Percentiles rank a stretch among this genome's conserved stretches.
phyloP scores from a whole-genome alignment of 2,329 filamentous ascomycete species.

The Talaromyces piceae region DNA sequence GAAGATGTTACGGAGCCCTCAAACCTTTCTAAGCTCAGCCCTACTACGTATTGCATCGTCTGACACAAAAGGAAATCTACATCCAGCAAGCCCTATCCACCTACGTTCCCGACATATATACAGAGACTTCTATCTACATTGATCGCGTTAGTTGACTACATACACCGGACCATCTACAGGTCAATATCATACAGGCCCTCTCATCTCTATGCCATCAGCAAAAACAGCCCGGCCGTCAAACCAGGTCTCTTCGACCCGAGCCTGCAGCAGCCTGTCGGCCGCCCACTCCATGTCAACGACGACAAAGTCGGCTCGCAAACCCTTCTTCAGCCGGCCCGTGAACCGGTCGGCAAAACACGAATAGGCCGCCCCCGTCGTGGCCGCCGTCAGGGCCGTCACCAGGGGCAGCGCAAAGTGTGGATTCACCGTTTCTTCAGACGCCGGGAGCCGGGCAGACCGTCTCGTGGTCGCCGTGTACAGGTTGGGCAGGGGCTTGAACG shows the following conservation, averaged over 20 bases:
- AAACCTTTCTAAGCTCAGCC: too few relatives aligned
- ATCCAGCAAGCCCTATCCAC: too few relatives aligned
- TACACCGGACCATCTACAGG: too few relatives aligned
- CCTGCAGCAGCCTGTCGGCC: constrained; percentile 34
- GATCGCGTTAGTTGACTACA: too few relatives aligned
- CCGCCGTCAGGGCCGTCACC: constrained; percentile 37
- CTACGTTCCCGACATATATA: too few relatives aligned
- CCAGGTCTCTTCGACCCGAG: constrained; percentile 39
- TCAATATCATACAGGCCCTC: neutral
- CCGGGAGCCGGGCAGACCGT: constrained; percentile 36
- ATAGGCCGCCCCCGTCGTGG: constrained; percentile 40
- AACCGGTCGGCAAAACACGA: constrained; percentile 39
- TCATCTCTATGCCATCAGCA: neutral
- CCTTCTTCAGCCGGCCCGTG: constrained; percentile 33
- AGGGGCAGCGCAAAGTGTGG: constrained; percentile 37
- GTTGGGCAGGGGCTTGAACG: constrained; percentile 39
- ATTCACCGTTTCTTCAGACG: constrained; percentile 35
- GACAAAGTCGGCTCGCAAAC: constrained; percentile 39
- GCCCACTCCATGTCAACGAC: constrained; percentile 39
- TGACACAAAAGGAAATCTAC: too few relatives aligned
- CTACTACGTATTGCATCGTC: too few relatives aligned
- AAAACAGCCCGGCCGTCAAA: constrained; percentile 33
- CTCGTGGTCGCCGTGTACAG: constrained; percentile 45
- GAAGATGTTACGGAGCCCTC: too few relatives aligned
- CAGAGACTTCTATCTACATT: too few relatives aligned